Evolutionary conservation across 768 basidiomycete genomes (phyloP), one percentile per base, ranked within the genome.

Genomic region (Baorangia bicolor): DNA sequence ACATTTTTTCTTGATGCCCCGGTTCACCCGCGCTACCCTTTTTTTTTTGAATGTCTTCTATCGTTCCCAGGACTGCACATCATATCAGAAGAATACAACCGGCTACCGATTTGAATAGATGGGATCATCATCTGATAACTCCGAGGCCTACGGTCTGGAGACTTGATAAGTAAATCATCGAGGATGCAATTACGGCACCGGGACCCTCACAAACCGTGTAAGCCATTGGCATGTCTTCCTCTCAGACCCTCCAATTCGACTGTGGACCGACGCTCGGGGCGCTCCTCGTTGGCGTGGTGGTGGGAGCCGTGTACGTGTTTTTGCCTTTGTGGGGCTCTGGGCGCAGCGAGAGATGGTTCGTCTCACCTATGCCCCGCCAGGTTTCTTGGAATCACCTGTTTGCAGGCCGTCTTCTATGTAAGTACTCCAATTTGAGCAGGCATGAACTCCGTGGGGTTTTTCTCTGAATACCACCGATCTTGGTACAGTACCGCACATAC

Each of bases 371-470:
- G 7, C 8, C 20, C 7, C 34, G 9, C 43, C 28, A 53, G 51
- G 7, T 53, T 53, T 27, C 35, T 53, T 31, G 51, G 51, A 18
- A 45, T 53, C 7, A 53, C 43, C 27, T 53, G 37, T n/a, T 45
- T 53, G 16, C 51, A 53, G 28, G 45, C 51, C 18, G 28, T 7
- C 2, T 53, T 28, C 16, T 53, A 53, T 31, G 51, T 53, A 8
- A 21, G 51, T 53, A 4, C 5, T 25, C 18, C 31, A 5, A 14
- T 14, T 6, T 27, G 20, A 33, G 25, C 33, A 16, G 5, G 8
- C 18, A 35, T 27, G 31, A n/a, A 30, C 2, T 23, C 18, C 28
- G 49, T 21, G 3, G 20, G 4, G 14, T 5, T 27, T 4, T n/a
- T 23, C 20, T 23, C 51, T 52, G 34, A 52, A 35, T 5, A 14